Evolutionary conservation across 2,329 filamentous ascomycete genomes (phyloP).

Genomic region (Arthrobotrys conoides): DNA sequence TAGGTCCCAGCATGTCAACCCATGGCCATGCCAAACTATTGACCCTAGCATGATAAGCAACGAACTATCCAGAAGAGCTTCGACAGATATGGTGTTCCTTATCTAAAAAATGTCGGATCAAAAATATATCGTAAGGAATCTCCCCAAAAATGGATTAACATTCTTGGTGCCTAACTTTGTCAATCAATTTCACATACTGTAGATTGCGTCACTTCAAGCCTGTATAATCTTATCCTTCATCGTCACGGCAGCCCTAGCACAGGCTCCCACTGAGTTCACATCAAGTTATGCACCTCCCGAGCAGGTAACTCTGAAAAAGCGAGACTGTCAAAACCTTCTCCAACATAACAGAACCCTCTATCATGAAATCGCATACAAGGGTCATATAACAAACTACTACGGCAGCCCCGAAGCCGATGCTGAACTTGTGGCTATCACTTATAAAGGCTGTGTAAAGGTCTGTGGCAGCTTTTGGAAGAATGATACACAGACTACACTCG

Average conservation of each 20-base stretch:
- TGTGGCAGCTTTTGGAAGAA: constrained; percentile 53
- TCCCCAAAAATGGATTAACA: not conserved
- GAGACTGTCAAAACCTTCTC: constrained; percentile 45
- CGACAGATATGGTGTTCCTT: not conserved
- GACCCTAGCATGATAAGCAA: not conserved
- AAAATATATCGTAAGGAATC: constrained; percentile 32
- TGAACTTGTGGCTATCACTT: constrained; percentile 52
- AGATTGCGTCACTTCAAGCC: constrained; percentile 29
- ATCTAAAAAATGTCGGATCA: constrained; percentile 31
- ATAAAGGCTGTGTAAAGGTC: constrained; percentile 52
- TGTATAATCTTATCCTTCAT: constrained; percentile 25
- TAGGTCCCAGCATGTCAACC: not conserved
- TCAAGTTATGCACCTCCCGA: constrained; percentile 30
- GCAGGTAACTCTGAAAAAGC: constrained; percentile 14
- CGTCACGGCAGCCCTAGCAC: constrained; percentile 4
- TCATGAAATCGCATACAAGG: constrained; percentile 42
- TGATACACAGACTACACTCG: constrained; percentile 52
- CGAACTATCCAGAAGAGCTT: not conserved
- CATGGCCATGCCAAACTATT: not conserved
- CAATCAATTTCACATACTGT: not conserved
- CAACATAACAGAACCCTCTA: constrained; percentile 59
- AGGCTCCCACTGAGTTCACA: not conserved
- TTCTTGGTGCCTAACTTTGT: not conserved
- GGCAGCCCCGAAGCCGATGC: constrained; percentile 53
- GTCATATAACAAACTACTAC: constrained; percentile 55